Conservation (phyloP, 2,329 filamentous ascomycete species). For the Allantophomopsis cytisporea region DNA sequence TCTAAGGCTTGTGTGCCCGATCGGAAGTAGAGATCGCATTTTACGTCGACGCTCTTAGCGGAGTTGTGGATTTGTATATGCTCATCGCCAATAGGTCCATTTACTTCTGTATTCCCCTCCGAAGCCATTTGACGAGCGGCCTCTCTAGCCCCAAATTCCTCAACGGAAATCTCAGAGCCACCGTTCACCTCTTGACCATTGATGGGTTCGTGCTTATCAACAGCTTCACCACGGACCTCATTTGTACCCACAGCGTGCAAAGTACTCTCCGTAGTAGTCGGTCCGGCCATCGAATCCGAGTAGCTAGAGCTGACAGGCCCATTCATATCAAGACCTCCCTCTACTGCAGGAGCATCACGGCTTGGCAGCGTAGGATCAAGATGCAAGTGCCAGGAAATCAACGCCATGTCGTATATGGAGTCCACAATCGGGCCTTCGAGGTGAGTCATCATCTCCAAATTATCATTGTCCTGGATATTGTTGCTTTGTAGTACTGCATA, state of each 20-base stretch:
- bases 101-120: neutral
- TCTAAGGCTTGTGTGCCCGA: slow-evolving; percentile 10
- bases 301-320: no score
- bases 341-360: slow-evolving; percentile 31
- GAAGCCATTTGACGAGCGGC: neutral
- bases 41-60: slow-evolving; percentile 6
- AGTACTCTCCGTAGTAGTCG: slow-evolving; percentile 1
- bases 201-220: no score
- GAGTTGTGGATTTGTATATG: neutral
- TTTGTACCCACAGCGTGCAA: slow-evolving; percentile 9
- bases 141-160: neutral
- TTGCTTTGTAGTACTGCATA: slow-evolving; percentile 64
- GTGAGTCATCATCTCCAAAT: slow-evolving; percentile 69
- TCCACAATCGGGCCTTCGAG: slow-evolving; percentile 67
- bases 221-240: slow-evolving; percentile 10
- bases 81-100: neutral
- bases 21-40: slow-evolving; percentile 11
- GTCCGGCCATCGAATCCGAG: neutral
- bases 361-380: slow-evolving; percentile 46
- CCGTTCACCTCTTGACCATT: neutral
- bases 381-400: slow-evolving; percentile 57
- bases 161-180: slow-evolving; percentile 1
- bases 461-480: slow-evolving; percentile 69
- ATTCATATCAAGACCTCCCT: slow-evolving; percentile 11
- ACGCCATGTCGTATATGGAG: slow-evolving; percentile 58